A percentile compares a stretch with the other conserved stretches of the same genome.
These are phyloP conservation scores for Crithidia sp. DNA, from an alignment of 208 protist species.

Conservation along the genomic window DNA sequence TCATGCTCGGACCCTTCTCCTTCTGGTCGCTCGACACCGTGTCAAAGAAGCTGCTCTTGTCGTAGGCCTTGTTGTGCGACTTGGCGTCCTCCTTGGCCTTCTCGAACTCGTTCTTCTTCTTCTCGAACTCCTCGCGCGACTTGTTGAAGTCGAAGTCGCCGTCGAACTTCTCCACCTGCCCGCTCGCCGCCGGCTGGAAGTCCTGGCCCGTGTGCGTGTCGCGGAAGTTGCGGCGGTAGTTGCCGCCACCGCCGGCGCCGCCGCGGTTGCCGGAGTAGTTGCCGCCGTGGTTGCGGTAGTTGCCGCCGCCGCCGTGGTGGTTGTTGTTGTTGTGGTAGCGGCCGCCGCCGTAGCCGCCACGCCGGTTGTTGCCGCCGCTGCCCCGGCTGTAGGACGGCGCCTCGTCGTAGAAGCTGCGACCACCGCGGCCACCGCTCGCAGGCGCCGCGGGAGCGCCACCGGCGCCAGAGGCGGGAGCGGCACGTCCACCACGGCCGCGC, in stretches of 20 bases:
- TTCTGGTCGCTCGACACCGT: constrained; percentile 85
- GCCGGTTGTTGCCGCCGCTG: constrained; percentile 38
- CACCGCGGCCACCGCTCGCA: constrained; percentile 21
- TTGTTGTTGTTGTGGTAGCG: constrained; percentile 32
- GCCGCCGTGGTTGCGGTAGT: constrained; percentile 38
- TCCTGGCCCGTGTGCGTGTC: constrained; percentile 88
- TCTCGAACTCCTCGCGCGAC: constrained; percentile 89
- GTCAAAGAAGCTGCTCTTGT: constrained; percentile 89
- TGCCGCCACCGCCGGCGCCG: constrained; percentile 42
- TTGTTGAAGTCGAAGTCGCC: constrained; percentile 92
- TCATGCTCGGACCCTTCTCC: constrained; percentile 52
- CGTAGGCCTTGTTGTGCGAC: constrained; percentile 76
- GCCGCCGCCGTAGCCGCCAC: constrained; percentile 38
- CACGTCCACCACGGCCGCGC: constrained; percentile 31
- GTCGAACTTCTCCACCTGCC: constrained; percentile 84
- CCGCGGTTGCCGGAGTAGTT: constrained; percentile 45
- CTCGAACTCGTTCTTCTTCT: constrained; percentile 90
- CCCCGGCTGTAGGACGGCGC: constrained; percentile 25
- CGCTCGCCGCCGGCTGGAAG: constrained; percentile 63
- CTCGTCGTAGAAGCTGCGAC: constrained; percentile 39
- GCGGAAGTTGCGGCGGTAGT: constrained; percentile 54
- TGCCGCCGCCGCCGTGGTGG: not conserved
- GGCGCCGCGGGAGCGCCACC: constrained; percentile 4
- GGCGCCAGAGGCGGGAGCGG: constrained; percentile 14
- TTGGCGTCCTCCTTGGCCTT: constrained; percentile 88